Evolutionary conservation across 768 basidiomycete species (phyloP).

Genomic region (Lenzites betulinus): DNA sequence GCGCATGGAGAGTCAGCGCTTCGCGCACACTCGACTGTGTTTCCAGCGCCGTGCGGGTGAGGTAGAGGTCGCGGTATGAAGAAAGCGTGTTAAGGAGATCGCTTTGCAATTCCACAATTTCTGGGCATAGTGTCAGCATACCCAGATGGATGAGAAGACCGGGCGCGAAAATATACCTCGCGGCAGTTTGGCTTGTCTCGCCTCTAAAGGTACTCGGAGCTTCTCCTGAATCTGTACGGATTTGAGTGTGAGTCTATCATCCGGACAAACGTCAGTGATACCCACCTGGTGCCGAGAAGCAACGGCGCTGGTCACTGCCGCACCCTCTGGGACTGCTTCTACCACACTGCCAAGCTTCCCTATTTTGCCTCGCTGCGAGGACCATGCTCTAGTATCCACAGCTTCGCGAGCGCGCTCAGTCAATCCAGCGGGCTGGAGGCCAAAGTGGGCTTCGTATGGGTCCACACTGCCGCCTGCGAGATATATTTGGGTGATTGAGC

Average conservation of each 20-base stretch:
- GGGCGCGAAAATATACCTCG: slow-evolving; percentile 41
- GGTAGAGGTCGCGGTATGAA: slow-evolving; percentile 75
- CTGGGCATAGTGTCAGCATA: slow-evolving; percentile 10
- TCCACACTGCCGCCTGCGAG: slow-evolving; percentile 34
- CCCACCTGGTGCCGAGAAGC: slow-evolving; percentile 4
- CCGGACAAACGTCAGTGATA: not conserved
- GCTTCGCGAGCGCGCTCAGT: slow-evolving; percentile 50
- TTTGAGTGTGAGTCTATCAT: too few relatives aligned
- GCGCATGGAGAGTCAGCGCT: slow-evolving; percentile 71
- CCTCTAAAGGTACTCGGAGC: slow-evolving; percentile 55
- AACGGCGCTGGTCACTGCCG: slow-evolving; percentile 19
- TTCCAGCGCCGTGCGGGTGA: slow-evolving; percentile 66
- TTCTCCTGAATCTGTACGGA: slow-evolving; percentile 53
- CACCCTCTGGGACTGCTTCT: slow-evolving; percentile 49
- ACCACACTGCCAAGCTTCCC: slow-evolving; percentile 63
- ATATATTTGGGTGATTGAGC: not conserved
- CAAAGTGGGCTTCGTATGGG: slow-evolving; percentile 77
- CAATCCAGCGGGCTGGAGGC: slow-evolving; percentile 53
- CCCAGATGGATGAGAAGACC: too few relatives aligned
- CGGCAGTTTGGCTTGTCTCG: slow-evolving; percentile 53
- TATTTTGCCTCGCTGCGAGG: slow-evolving; percentile 44
- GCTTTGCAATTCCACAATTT: slow-evolving; percentile 54
- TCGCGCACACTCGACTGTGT: slow-evolving; percentile 65
- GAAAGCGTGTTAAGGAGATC: slow-evolving; percentile 67
- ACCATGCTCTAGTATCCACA: slow-evolving; percentile 63